Base-by-base conservation (phyloP, 768 basidiomycete genomes). In the Phylloporus sp. region DNA sequence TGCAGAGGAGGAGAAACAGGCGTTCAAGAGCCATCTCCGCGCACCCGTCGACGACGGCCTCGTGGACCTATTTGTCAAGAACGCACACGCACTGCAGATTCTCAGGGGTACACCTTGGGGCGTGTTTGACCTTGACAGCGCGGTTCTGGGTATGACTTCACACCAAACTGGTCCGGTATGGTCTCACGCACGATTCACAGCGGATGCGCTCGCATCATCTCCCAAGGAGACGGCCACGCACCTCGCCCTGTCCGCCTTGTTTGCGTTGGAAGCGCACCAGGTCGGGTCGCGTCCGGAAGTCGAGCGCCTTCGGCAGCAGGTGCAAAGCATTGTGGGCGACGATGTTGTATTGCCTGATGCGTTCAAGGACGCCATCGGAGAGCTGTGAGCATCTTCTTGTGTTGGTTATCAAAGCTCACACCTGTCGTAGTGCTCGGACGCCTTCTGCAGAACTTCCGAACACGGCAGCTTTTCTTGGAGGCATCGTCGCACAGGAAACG, bases 401-500 rank as follows among this genome's bases (percentile, higher is more conserved):
- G 6, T 15, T 13, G 12, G 29, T 3, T 11, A 11, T 12, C 29
- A 5, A 31, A 11, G 29, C 56, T 50, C 45, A 52, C 15, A 9
- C 11, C 10, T 15, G 4, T 10, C 18, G 15, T 18, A 94, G 92
- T 49, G 84, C 76, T 11, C 87, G 93, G 2, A 77, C 91, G 8
- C 90, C 88, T 2, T 84, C 79, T 0, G 85, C 91, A 4, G 92
- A 95, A 61, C 72, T 98, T 4, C 95, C 95, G 6, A 98, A 94
- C 58, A 94, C 86, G 2, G 91, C 95, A 0, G 95, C 95, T 2
- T 83, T 98, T 62, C 74, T 97, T 1, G 97, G 97, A 2, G 97
- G 97, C 3, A 69, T 98, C 31, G 86, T 97, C 18, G 93, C 95
- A 23, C 97, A 99, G 60, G 97, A 99, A 66, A 84, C 85, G 6